A percentile compares a stretch with the other conserved stretches of the same genome.
Conservation (phyloP, 352 stramenopile species). For the Globisporangium spiculum region DNA sequence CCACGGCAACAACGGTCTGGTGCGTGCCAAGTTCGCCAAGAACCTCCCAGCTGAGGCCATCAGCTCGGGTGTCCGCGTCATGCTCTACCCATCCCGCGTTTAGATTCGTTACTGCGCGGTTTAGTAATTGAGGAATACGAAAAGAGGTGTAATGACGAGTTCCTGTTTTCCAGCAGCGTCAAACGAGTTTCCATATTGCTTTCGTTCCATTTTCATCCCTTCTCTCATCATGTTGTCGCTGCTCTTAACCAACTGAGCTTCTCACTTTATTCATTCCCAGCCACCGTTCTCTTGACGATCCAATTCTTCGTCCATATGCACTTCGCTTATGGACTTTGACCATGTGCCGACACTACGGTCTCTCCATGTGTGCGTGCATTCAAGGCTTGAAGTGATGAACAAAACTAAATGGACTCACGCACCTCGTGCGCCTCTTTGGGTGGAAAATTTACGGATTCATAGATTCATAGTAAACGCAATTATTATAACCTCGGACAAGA, state of each 20-base stretch:
- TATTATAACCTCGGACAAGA: conserved; percentile 8
- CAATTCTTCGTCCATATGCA: too few relatives aligned
- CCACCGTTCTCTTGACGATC: too few relatives aligned
- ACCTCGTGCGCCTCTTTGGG: not conserved
- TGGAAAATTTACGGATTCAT: not conserved
- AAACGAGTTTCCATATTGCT: conserved; percentile 3
- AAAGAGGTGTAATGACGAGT: conserved; percentile 39
- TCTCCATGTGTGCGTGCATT: too few relatives aligned
- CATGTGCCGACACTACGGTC: too few relatives aligned
- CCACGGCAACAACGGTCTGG: conserved; percentile 98
- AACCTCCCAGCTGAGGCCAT: conserved; percentile 97
- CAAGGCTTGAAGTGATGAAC: too few relatives aligned
- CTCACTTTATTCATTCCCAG: too few relatives aligned
- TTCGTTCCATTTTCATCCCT: not conserved
- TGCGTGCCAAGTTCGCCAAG: conserved; percentile 98
- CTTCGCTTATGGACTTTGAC: too few relatives aligned
- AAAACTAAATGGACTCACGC: not conserved
- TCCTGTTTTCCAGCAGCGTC: conserved; percentile 14
- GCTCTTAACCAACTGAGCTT: too few relatives aligned
- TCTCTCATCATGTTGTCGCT: not conserved
- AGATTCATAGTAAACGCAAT: conserved; percentile 8
- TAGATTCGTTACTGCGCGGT: conserved; percentile 64
- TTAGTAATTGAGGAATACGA: conserved; percentile 35
- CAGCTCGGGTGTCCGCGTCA: conserved; percentile 96
- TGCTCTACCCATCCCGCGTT: conserved; percentile 99